phyloP scores from a whole-genome alignment of 495 filamentous ascomycete genomes.

The Chaetomidium leptoderma region DNA sequence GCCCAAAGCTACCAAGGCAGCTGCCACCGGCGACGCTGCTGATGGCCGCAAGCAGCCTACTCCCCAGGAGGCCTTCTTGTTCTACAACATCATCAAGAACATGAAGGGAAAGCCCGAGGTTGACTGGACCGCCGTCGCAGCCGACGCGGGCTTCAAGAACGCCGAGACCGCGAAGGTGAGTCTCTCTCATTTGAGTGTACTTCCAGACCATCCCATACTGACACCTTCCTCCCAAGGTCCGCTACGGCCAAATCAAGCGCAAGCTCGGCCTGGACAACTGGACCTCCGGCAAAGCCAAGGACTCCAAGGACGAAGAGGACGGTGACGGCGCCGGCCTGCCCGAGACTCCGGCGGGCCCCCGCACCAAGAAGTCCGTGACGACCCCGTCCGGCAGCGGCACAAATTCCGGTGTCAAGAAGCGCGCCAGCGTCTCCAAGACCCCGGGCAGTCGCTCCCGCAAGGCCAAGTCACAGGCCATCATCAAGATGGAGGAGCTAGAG shows the following conservation, averaged over 20 bases:
- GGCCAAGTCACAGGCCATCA: not conserved
- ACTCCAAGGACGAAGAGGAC: not conserved
- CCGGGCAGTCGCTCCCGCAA: constrained; percentile 5
- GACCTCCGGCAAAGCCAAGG: not conserved
- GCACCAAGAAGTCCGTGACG: not conserved
- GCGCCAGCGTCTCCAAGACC: constrained; percentile 2
- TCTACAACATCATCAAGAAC: constrained; percentile 20
- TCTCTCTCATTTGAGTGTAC: not conserved
- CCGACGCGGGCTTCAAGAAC: constrained; percentile 19
- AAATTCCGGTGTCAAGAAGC: constrained; percentile 10
- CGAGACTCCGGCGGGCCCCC: not conserved
- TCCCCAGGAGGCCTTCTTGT: constrained; percentile 16
- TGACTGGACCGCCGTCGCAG: constrained; percentile 22
- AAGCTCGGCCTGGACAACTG: constrained; percentile 26
- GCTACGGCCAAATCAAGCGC: constrained; percentile 31
- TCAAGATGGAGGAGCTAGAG: not conserved
- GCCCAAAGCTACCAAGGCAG: constrained; percentile 5
- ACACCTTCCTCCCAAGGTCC: constrained; percentile 19
- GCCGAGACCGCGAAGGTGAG: constrained; percentile 24
- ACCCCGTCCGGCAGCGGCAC: constrained; percentile 6
- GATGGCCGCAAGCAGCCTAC: constrained; percentile 12
- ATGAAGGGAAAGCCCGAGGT: constrained; percentile 22
- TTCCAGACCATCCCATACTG: not conserved
- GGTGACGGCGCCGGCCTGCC: not conserved
- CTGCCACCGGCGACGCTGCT: not conserved